These are phyloP conservation scores for Coemansia sp. DNA, from an alignment of 192 early-diverging fungal species.

Conservation along the genomic window DNA sequence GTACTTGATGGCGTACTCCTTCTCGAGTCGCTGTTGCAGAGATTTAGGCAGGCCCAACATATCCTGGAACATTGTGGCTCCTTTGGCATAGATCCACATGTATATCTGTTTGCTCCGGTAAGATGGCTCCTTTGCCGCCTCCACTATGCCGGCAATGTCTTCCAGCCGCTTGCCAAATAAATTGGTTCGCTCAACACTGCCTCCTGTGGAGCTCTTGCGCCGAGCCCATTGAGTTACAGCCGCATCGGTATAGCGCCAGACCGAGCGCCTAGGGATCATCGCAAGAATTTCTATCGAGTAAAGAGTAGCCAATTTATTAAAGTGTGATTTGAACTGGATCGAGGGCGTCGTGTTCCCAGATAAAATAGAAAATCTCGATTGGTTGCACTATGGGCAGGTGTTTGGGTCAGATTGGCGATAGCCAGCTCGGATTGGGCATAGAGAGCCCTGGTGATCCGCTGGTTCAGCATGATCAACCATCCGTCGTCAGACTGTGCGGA, in stretches of 20 bases:
- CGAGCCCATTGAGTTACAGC: neutral
- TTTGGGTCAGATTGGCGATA: no score
- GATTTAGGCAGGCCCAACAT: slow-evolving; percentile 59
- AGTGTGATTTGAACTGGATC: no score
- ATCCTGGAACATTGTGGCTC: slow-evolving; percentile 60
- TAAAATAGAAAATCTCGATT: no score
- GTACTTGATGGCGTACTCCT: slow-evolving; percentile 55
- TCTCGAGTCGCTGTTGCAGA: slow-evolving; percentile 50
- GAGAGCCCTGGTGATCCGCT: no score
- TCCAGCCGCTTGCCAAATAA: slow-evolving; percentile 35
- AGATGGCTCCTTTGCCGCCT: slow-evolving; percentile 1
- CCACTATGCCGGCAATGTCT: slow-evolving; percentile 11
- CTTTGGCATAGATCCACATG: slow-evolving; percentile 49
- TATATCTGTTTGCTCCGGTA: slow-evolving; percentile 39
- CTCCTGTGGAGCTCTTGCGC: neutral
- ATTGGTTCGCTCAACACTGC: neutral
- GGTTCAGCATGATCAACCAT: no score
- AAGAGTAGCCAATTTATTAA: no score
- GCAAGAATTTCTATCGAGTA: no score
- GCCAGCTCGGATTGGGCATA: no score
- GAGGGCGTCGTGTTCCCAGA: no score
- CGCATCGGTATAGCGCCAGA: neutral
- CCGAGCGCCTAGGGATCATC: no score
- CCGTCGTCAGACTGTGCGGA: no score
- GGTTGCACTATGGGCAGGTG: no score